phyloP scores from a whole-genome alignment of 2,329 filamentous ascomycete genomes.

The Metarhizium rileyi region DNA sequence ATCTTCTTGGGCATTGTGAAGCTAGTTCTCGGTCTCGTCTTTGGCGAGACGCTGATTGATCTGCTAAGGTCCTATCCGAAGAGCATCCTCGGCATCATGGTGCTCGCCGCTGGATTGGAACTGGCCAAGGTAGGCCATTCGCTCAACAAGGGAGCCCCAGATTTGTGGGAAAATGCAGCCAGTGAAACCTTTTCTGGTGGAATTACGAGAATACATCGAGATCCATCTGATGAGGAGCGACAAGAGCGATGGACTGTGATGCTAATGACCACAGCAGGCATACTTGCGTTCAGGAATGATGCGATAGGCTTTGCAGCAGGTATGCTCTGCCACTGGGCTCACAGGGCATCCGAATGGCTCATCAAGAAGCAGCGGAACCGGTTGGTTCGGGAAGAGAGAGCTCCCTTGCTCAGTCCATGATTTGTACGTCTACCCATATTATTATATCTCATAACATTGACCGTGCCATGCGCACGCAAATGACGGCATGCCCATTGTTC shows the following conservation, averaged over 20 bases:
- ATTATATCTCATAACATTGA: background rate
- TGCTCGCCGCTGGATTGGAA: slow-evolving; percentile 81
- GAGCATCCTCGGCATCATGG: slow-evolving; percentile 74
- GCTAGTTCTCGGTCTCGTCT: slow-evolving; percentile 62
- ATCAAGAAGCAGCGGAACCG: slow-evolving; percentile 23
- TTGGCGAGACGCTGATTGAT: slow-evolving; percentile 63
- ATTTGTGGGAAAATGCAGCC: slow-evolving; percentile 47
- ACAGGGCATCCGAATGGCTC: slow-evolving; percentile 38
- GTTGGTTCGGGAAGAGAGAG: slow-evolving; percentile 14
- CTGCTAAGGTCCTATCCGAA: slow-evolving; percentile 66
- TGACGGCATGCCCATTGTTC: no score
- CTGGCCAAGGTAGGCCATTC: slow-evolving; percentile 76
- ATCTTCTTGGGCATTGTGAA: slow-evolving; percentile 72
- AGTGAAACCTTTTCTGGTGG: slow-evolving; percentile 24
- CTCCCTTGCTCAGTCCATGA: slow-evolving; percentile 19
- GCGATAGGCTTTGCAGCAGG: slow-evolving; percentile 78
- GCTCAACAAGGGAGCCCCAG: slow-evolving; percentile 61
- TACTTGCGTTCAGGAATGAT: slow-evolving; percentile 84
- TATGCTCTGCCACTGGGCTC: slow-evolving; percentile 66
- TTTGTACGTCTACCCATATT: background rate
- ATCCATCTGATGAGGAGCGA: slow-evolving; percentile 56
- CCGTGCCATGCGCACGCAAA: no score
- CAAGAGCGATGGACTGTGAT: slow-evolving; percentile 78
- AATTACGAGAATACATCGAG: slow-evolving; percentile 34
- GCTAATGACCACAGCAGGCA: slow-evolving; percentile 73